Evolutionary conservation across 2,329 filamentous ascomycete genomes (phyloP).

Genomic region (Aspergillus sp.): DNA sequence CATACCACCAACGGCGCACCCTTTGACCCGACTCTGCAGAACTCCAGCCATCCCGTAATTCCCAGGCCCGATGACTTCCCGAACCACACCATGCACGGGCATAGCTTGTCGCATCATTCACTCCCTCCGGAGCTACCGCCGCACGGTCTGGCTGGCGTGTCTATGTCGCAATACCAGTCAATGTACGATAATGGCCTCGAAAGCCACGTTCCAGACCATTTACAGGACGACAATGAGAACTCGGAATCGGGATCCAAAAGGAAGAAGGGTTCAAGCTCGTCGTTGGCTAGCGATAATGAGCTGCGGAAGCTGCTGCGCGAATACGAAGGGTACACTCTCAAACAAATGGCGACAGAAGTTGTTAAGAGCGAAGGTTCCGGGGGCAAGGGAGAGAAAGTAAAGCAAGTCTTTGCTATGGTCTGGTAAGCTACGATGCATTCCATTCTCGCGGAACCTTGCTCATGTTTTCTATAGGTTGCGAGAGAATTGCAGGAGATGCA

Average conservation of each 20-base stretch:
- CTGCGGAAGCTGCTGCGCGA: slow-evolving; percentile 38
- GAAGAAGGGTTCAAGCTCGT: slow-evolving; percentile 40
- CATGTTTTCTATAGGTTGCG: slow-evolving; percentile 30
- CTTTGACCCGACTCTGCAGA: slow-evolving; percentile 30
- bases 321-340: slow-evolving; percentile 36
- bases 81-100: slow-evolving; percentile 24
- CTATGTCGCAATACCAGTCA: slow-evolving; percentile 28
- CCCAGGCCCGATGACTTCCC: slow-evolving; percentile 31
- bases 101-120: slow-evolving; percentile 27
- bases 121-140: slow-evolving; percentile 26
- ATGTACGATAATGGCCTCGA: slow-evolving; percentile 36
- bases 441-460: slow-evolving; percentile 2
- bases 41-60: slow-evolving; percentile 25
- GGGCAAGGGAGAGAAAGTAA: slow-evolving; percentile 43
- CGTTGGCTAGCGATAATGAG: slow-evolving; percentile 41
- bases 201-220: slow-evolving; percentile 32
- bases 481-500: slow-evolving; percentile 39
- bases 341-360: slow-evolving; percentile 41
- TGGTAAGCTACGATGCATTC: slow-evolving; percentile 29
- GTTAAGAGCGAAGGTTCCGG: slow-evolving; percentile 41
- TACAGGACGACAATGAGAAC: slow-evolving; percentile 33
- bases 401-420: slow-evolving; percentile 45
- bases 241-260: slow-evolving; percentile 36
- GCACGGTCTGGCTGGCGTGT: slow-evolving; percentile 22
- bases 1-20: slow-evolving; percentile 27